Conservation (phyloP, 1,284 basidiomycete species). For the Sphagnurus paluster region DNA sequence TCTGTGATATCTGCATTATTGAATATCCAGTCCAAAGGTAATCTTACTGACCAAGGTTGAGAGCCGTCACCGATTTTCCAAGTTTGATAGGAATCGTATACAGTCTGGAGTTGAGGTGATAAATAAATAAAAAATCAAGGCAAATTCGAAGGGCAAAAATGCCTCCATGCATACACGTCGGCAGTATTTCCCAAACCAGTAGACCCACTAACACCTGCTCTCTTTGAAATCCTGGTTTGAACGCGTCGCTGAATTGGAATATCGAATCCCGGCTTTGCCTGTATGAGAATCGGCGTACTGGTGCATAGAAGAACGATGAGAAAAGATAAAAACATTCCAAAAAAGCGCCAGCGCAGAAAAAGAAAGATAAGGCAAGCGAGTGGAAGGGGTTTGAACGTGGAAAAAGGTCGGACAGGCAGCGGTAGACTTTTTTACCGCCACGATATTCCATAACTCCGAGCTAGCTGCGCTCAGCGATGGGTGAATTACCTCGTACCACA, state of each 20-base stretch:
- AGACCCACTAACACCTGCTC: constrained; percentile 36
- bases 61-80: constrained; percentile 27
- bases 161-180: constrained; percentile 24
- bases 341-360: no score
- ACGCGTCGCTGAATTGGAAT: constrained; percentile 12
- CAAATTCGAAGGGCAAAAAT: background rate
- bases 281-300: background rate
- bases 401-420: no score
- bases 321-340: constrained; percentile 7
- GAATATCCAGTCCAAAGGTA: background rate
- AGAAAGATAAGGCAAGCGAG: no score
- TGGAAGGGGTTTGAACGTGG: no score
- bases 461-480: no score
- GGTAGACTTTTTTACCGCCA: no score
- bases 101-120: constrained; percentile 9
- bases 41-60: constrained; percentile 34
- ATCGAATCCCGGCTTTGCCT: constrained; percentile 7
- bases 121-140: background rate
- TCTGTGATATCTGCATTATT: constrained; percentile 32
- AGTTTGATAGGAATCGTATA: constrained; percentile 19
- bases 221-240: constrained; percentile 3
- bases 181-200: constrained; percentile 27
- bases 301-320: background rate
- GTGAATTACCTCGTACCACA: no score
- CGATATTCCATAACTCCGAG: no score